Evolutionary conservation across 2,329 filamentous ascomycete genomes (phyloP).

Genomic region (Helotiales sp.): DNA sequence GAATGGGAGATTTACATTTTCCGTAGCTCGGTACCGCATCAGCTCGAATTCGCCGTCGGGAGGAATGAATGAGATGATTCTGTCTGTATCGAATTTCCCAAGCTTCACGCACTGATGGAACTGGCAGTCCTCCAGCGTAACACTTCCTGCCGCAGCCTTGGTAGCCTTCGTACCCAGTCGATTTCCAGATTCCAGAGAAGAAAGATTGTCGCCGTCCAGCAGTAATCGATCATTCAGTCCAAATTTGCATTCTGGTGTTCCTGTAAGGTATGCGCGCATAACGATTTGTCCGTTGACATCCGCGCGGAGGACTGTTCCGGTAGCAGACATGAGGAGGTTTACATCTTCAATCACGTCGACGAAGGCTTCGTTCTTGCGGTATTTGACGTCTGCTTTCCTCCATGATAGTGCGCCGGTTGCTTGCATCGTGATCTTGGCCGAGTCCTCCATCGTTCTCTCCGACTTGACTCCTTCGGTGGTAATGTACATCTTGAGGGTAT

Average conservation of each 20-base stretch:
- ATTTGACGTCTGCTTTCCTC: conserved; percentile 96
- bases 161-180: conserved; percentile 84
- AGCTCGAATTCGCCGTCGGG: conserved; percentile 98
- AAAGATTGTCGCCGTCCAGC: conserved; percentile 76
- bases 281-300: conserved; percentile 98
- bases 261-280: conserved; percentile 96
- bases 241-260: conserved; percentile 98
- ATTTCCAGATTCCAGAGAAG: conserved; percentile 74
- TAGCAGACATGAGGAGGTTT: conserved; percentile 98
- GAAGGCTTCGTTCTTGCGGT: conserved; percentile 99
- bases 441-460: conserved; percentile 83
- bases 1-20: conserved; percentile 98
- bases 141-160: conserved; percentile 91
- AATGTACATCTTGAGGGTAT: conserved; percentile 99
- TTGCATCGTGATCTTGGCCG: conserved; percentile 98
- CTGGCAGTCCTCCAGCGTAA: conserved; percentile 96
- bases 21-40: conserved; percentile 97
- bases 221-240: conserved; percentile 94
- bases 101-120: conserved; percentile 99
- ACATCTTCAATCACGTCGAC: conserved; percentile 99
- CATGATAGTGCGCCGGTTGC: conserved; percentile 96
- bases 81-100: conserved; percentile 93
- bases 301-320: conserved; percentile 89
- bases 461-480: conserved; percentile 99
- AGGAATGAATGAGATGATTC: conserved; percentile 96